Conservation (phyloP, 2,329 filamentous ascomycete species). For the Aspergillus bombycis region DNA sequence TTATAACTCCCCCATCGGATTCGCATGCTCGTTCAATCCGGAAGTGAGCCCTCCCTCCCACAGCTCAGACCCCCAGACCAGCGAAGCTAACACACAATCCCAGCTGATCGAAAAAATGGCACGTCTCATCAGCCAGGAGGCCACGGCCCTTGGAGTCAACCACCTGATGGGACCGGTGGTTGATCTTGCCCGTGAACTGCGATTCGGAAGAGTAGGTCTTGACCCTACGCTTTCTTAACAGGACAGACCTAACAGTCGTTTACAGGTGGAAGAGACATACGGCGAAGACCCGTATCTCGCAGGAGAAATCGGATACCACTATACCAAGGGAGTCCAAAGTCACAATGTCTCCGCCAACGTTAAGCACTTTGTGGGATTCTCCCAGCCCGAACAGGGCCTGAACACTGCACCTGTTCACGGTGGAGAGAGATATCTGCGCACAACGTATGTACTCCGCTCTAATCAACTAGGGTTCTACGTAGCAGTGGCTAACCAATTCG, state of each 20-base stretch:
- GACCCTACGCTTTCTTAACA: not conserved
- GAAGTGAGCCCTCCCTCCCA: constrained; percentile 33
- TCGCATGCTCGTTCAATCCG: constrained; percentile 72
- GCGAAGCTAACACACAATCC: not conserved
- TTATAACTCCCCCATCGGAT: constrained; percentile 76
- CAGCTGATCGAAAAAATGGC: constrained; percentile 68
- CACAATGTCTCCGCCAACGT: constrained; percentile 70
- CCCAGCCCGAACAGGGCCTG: constrained; percentile 70
- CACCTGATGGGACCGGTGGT: constrained; percentile 73
- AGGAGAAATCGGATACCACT: constrained; percentile 68
- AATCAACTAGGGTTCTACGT: not conserved
- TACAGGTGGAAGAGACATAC: constrained; percentile 68
- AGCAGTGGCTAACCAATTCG: not conserved
- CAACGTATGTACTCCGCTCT: constrained; percentile 51
- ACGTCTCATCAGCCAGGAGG: constrained; percentile 65
- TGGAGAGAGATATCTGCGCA: constrained; percentile 58
- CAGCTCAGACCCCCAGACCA: not conserved
- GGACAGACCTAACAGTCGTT: not conserved
- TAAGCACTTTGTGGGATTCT: constrained; percentile 75
- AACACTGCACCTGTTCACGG: constrained; percentile 66
- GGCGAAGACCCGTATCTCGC: constrained; percentile 70
- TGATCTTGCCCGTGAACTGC: constrained; percentile 71
- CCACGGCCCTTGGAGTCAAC: constrained; percentile 69
- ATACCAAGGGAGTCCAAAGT: constrained; percentile 64
- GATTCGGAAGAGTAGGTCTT: constrained; percentile 63